Evolutionary conservation across 495 filamentous ascomycete species (phyloP).

Genomic region (Penicillium subrubescens): DNA sequence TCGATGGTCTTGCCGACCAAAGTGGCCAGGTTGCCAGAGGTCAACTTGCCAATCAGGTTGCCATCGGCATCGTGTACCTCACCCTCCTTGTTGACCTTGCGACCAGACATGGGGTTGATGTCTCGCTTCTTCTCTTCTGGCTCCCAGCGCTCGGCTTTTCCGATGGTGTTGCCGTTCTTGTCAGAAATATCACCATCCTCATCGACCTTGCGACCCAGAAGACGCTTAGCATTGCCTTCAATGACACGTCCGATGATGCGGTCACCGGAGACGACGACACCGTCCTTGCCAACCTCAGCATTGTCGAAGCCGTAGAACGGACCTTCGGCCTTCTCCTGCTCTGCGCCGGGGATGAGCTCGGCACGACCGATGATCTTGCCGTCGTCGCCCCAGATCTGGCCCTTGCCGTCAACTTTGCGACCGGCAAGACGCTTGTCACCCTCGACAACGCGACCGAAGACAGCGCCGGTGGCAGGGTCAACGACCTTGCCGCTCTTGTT

Average conservation of each 20-base stretch:
- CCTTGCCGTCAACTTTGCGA: constrained; percentile 79
- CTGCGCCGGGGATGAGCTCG: constrained; percentile 74
- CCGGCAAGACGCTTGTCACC: constrained; percentile 75
- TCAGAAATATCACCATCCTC: constrained; percentile 83
- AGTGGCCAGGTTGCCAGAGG: constrained; percentile 67
- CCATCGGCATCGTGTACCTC: constrained; percentile 82
- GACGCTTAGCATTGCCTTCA: constrained; percentile 69
- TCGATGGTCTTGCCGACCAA: constrained; percentile 80
- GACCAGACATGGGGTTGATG: constrained; percentile 72
- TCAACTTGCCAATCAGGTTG: constrained; percentile 78
- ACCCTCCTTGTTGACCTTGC: constrained; percentile 77
- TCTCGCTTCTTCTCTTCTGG: constrained; percentile 71
- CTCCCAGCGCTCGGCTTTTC: constrained; percentile 80
- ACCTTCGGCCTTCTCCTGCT: constrained; percentile 71
- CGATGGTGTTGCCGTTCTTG: constrained; percentile 79
- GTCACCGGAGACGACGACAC: constrained; percentile 65
- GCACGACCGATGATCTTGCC: constrained; percentile 78
- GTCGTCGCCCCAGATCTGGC: constrained; percentile 78
- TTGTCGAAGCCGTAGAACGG: constrained; percentile 78
- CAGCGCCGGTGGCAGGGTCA: constrained; percentile 64
- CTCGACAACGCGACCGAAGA: constrained; percentile 75
- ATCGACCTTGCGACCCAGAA: constrained; percentile 76
- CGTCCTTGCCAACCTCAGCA: constrained; percentile 73
- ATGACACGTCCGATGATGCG: constrained; percentile 73
- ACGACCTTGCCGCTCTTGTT: constrained; percentile 88